Base-by-base conservation (phyloP, 192 early-diverging fungal genomes). In the Coemansia interrupta region DNA sequence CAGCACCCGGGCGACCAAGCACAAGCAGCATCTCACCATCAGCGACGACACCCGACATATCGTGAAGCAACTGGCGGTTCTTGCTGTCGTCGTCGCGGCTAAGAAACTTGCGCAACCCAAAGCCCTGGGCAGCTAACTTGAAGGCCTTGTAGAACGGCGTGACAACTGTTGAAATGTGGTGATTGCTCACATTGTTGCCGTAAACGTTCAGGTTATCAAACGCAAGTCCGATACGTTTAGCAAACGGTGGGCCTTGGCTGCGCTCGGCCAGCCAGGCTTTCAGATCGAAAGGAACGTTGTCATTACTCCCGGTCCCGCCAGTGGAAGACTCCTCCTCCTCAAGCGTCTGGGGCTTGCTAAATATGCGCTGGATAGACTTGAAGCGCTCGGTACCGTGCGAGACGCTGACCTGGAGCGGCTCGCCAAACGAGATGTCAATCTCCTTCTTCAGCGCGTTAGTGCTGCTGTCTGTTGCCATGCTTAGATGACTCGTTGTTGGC, bases 1-100 rank as follows among this genome's bases (percentile, higher is more conserved):
- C 87, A 8, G 86, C 79, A 0, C 87, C 88, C 0, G 87, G 87
- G 5, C 85, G 70, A 7, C 88, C 87, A 20, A 91, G 71, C 6
- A 90, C 87, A 42, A 88, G 68, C 41, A 83, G 59, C 79, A 84
- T 76, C 54, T 93, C 89, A 22, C 92, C 90, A 20, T 86, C 84
- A 38, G 86, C 83, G 46, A 85, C 76, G 45, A 81, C 85, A 5
- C 90, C 92, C 20, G 72, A 84, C 40, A 86, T 36, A 11, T 7
- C 60, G 46, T 81, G 61, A 12, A 94, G 70, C 45, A 92, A 7
- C 56, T 78, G 55, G 49, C 61, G 30, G 19, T 63, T 48, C 9
- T 45, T 66, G 14, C 32, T 39, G 18, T 23, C 26, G 6, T 36
- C 32, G 10, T 36, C 1, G 30, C 24, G 2, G 53, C 8, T 36